Percentiles rank a stretch among this genome's conserved stretches.
phyloP scores from a whole-genome alignment of 1,284 basidiomycete species.

The Puccinia horiana region DNA sequence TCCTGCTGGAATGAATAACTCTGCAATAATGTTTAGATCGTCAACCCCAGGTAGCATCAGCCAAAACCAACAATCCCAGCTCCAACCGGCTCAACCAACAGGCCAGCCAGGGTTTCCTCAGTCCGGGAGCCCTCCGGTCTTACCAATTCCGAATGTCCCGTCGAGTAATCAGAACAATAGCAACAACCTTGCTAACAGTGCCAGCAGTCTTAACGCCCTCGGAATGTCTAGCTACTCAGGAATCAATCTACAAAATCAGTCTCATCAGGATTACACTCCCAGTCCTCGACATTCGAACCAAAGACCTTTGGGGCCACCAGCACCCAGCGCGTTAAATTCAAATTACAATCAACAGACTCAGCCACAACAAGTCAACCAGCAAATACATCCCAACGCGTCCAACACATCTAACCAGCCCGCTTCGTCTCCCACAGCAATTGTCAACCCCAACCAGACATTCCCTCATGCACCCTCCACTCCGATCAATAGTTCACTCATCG shows the following conservation, averaged over 20 bases:
- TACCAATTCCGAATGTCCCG: background rate
- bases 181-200: conserved; percentile 13
- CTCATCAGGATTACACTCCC: conserved; percentile 20
- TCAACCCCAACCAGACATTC: background rate
- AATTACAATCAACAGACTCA: conserved; percentile 15
- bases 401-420: conserved; percentile 2
- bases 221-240: background rate
- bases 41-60: background rate
- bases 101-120: conserved; percentile 27
- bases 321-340: conserved; percentile 5
- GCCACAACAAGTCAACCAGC: conserved; percentile 3
- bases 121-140: conserved; percentile 7
- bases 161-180: conserved; percentile 3
- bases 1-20: conserved; percentile 6
- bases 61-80: background rate
- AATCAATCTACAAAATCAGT: conserved; percentile 20
- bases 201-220: background rate
- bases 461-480: conserved; percentile 1
- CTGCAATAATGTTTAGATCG: background rate
- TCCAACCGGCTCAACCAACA: conserved; percentile 10
- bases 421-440: conserved; percentile 14
- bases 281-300: conserved; percentile 41
- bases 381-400: background rate
- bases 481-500: background rate
- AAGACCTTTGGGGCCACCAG: conserved; percentile 30